Conservation (phyloP, 2,329 filamentous ascomycete species). For the Ophiostoma sp. region DNA sequence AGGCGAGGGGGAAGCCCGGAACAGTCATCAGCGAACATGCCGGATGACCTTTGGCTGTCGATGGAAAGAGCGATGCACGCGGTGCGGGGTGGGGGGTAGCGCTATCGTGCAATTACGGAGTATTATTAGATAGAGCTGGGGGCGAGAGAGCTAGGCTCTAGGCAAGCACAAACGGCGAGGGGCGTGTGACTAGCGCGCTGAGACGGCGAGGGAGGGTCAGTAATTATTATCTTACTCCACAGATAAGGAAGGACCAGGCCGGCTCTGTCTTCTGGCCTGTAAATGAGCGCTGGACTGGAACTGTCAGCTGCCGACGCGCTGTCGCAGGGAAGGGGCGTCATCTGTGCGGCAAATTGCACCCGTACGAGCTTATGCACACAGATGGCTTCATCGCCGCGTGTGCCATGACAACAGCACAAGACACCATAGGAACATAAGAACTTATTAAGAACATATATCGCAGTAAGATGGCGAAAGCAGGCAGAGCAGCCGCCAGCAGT, state of each 20-base stretch:
- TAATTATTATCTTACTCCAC: constrained; percentile 11
- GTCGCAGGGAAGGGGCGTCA: no score
- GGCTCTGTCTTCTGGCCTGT: not conserved
- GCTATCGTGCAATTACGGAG: constrained; percentile 1
- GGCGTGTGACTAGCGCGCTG: constrained; percentile 18
- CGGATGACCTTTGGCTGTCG: constrained; percentile 9
- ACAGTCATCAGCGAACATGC: constrained; percentile 15
- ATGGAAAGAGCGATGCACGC: constrained; percentile 6
- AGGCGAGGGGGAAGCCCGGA: constrained; percentile 14
- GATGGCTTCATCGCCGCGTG: no score
- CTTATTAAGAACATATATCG: no score
- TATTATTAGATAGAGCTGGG: not conserved
- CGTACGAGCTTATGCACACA: no score
- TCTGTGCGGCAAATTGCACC: no score
- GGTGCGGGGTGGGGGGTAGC: constrained; percentile 12
- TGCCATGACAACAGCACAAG: no score
- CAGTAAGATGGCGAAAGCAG: no score
- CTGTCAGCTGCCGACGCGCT: not conserved
- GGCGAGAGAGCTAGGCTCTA: no score
- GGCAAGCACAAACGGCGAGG: not conserved
- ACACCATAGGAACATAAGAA: no score
- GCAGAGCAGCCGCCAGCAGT: not conserved
- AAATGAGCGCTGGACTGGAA: not conserved
- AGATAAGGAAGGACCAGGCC: constrained; percentile 17
- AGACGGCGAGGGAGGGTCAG: not conserved